A percentile compares a stretch with the other conserved stretches of the same genome.
Evolutionary conservation across 805 yeast species (phyloP).

Genomic region (Suhomyces xylopsoci): DNA sequence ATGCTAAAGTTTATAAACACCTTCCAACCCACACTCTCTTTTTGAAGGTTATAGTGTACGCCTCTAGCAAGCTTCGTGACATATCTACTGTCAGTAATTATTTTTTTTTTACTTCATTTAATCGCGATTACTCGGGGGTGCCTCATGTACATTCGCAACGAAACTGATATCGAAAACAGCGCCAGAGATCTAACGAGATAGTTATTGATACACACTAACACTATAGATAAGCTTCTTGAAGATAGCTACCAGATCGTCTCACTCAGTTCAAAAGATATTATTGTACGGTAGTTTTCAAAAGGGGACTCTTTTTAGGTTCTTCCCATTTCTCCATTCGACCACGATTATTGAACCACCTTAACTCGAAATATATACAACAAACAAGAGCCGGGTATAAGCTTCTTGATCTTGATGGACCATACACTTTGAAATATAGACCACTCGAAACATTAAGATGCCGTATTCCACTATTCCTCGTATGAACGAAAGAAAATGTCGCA

Average conservation of each 20-base stretch:
- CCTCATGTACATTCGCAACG: neutral
- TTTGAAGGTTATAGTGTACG: neutral
- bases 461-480: conserved; percentile 2
- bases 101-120: neutral
- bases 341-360: neutral
- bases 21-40: neutral
- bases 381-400: neutral
- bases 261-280: neutral
- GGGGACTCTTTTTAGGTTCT: neutral
- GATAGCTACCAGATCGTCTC: neutral
- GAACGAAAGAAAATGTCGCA: conserved; percentile 19
- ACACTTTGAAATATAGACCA: neutral
- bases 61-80: neutral
- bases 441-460: conserved; percentile 2
- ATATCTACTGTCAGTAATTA: neutral
- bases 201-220: neutral
- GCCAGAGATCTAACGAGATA: neutral
- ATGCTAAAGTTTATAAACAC: neutral
- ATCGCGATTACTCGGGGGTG: neutral
- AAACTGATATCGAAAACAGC: neutral
- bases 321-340: neutral
- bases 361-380: neutral
- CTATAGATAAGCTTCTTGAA: neutral
- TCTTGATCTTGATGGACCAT: neutral
- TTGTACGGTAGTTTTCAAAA: neutral